Conservation (phyloP, 805 yeast genomes). For the Candida tibetensis region DNA sequence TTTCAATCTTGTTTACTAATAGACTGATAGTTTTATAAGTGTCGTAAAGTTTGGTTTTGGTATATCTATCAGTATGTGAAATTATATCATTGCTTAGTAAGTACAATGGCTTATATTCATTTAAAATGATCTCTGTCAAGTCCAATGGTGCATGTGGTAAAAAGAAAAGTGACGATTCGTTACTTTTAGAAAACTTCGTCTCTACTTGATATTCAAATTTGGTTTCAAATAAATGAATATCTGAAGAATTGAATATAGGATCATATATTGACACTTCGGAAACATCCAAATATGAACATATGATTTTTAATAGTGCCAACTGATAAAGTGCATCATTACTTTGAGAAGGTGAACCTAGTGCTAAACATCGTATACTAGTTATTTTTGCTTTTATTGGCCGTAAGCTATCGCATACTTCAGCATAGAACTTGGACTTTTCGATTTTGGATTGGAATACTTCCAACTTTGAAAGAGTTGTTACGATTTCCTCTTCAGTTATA, state of each 20-base stretch:
- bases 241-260: constrained; percentile 56
- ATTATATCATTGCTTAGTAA: constrained; percentile 52
- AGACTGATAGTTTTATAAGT: constrained; percentile 46
- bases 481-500: too few relatives aligned
- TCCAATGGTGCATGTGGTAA: constrained; percentile 75
- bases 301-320: constrained; percentile 52
- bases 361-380: constrained; percentile 57
- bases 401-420: background rate
- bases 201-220: constrained; percentile 14
- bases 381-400: constrained; percentile 2
- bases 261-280: constrained; percentile 52
- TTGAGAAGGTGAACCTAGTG: constrained; percentile 64
- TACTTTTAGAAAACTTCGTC: constrained; percentile 11
- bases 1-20: constrained; percentile 22
- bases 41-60: constrained; percentile 39
- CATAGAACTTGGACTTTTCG: background rate
- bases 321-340: constrained; percentile 65
- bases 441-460: background rate
- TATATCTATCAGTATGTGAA: constrained; percentile 53
- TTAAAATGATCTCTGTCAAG: constrained; percentile 44
- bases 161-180: constrained; percentile 43
- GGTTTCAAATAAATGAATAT: constrained; percentile 28
- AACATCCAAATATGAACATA: constrained; percentile 25
- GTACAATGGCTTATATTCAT: constrained; percentile 30
- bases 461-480: background rate